A percentile compares a stretch with the other conserved stretches of the same genome.
These are phyloP conservation scores for Cetraspora pellucida DNA, from an alignment of 192 early-diverging fungal species.

Conservation along the genomic window DNA sequence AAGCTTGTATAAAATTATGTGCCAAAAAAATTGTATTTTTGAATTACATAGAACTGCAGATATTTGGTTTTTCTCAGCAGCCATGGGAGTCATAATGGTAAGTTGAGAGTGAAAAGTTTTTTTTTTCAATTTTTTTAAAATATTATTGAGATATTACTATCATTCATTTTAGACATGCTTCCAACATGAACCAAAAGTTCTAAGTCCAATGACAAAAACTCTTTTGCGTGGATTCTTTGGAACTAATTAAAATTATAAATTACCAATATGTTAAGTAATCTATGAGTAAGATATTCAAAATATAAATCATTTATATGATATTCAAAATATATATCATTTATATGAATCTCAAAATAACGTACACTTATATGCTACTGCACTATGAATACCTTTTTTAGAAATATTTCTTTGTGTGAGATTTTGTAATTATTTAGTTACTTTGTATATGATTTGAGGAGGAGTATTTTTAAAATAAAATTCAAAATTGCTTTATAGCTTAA, in stretches of 20 bases:
- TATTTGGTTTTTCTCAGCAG: conserved; percentile 58
- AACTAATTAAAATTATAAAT: conserved; percentile 38
- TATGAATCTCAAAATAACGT: too few species aligned
- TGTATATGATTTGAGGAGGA: too few species aligned
- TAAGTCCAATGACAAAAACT: conserved; percentile 54
- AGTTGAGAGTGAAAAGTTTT: neutral
- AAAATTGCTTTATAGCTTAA: too few species aligned
- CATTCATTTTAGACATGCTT: conserved; percentile 51
- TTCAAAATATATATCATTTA: too few species aligned
- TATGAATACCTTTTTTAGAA: too few species aligned
- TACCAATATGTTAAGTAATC: too few species aligned
- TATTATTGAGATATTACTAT: neutral
- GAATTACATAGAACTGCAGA: conserved; percentile 63
- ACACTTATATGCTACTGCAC: too few species aligned
- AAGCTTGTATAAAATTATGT: conserved; percentile 67
- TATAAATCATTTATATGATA: too few species aligned
- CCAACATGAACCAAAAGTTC: conserved; percentile 60
- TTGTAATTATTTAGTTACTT: too few species aligned
- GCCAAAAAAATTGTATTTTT: conserved; percentile 59
- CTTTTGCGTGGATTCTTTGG: conserved; percentile 49
- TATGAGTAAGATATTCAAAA: too few species aligned
- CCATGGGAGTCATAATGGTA: conserved; percentile 77
- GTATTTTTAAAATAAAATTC: too few species aligned
- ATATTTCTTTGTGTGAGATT: too few species aligned
- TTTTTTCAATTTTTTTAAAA: neutral